Base-by-base conservation (phyloP, 768 basidiomycete species). In the Cystobasidium tubakii region DNA sequence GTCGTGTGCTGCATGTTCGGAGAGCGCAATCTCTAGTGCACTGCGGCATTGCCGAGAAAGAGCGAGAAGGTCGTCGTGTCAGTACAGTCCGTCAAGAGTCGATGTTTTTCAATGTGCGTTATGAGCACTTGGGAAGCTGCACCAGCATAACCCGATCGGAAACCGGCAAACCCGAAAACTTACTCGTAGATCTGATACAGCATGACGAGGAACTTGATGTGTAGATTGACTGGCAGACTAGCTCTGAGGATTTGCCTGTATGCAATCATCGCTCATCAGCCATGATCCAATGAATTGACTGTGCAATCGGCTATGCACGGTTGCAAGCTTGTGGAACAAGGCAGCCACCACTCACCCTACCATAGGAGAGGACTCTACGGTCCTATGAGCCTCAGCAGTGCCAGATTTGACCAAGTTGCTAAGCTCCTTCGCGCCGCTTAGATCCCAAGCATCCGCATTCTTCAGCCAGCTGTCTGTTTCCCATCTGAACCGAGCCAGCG, bases 171-270 rank as follows among this genome's bases (percentile, higher is more conserved):
- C 89, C 88, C 6, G 39, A 71, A 19, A 66, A 82, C 87, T 81
- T 77, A 91, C 89, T 86, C 83, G 82, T 91, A 92, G 31, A 92
- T 82, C 77, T 89, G 85, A 87, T 88, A 90, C 27, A 91, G 85
- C 83, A 89, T 86, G 83, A 90, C 87, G 54, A 90, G 83, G 81
- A 87, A 89, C 62, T 85, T 84, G 19, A 87, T 81, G 80, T 91
- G 74, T 10, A 60, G 62, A 9, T 63, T 25, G 33, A 71, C 67
- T 25, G 74, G 69, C 29, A 71, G 57, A 29, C 57, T 60, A 34
- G 57, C 57, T 34, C 57, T 27, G 33, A 60, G 57, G 25, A 60
- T 60, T 60, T 60, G 25, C 27, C 57, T 60, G 57, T 60, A 29
- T 23, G n/a, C n/a, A n/a, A n/a, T 46, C n/a, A 46, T 46, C n/a